Percentiles rank a stretch among this genome's conserved stretches.
These are phyloP conservation scores for Talaromyces piceae DNA, from an alignment of 2,329 filamentous ascomycete species.

Conservation along the genomic window DNA sequence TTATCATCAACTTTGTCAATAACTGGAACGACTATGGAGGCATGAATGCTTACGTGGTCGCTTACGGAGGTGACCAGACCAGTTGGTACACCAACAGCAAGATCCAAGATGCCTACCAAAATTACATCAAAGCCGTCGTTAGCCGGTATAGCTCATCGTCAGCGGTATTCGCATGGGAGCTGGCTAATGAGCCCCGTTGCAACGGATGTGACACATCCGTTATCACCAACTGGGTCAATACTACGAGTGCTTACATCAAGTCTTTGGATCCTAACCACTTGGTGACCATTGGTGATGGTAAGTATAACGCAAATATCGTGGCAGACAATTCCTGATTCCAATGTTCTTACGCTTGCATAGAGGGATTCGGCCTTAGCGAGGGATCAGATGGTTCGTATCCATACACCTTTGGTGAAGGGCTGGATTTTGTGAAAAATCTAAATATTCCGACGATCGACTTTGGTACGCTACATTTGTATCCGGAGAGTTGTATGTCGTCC, in stretches of 20 bases:
- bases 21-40: slow-evolving; percentile 64
- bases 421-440: slow-evolving; percentile 47
- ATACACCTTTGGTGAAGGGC: slow-evolving; percentile 45
- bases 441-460: slow-evolving; percentile 51
- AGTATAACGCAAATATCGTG: neutral
- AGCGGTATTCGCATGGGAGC: slow-evolving; percentile 60
- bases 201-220: slow-evolving; percentile 51
- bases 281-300: slow-evolving; percentile 53
- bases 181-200: slow-evolving; percentile 61
- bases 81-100: slow-evolving; percentile 52
- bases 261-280: slow-evolving; percentile 53
- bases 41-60: slow-evolving; percentile 51
- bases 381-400: slow-evolving; percentile 48
- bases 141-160: slow-evolving; percentile 53
- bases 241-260: slow-evolving; percentile 56
- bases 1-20: slow-evolving; percentile 55
- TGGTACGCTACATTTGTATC: slow-evolving; percentile 49
- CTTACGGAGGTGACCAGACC: slow-evolving; percentile 46
- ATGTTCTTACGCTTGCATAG: slow-evolving; percentile 20
- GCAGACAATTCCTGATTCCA: neutral
- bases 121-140: slow-evolving; percentile 54
- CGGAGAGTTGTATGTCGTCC: slow-evolving; percentile 33
- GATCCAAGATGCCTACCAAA: slow-evolving; percentile 53
- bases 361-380: slow-evolving; percentile 47
- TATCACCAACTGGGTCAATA: slow-evolving; percentile 54